phyloP scores from a whole-genome alignment of 176 grass and related monocot genomes.

The Oryza coarctata region DNA sequence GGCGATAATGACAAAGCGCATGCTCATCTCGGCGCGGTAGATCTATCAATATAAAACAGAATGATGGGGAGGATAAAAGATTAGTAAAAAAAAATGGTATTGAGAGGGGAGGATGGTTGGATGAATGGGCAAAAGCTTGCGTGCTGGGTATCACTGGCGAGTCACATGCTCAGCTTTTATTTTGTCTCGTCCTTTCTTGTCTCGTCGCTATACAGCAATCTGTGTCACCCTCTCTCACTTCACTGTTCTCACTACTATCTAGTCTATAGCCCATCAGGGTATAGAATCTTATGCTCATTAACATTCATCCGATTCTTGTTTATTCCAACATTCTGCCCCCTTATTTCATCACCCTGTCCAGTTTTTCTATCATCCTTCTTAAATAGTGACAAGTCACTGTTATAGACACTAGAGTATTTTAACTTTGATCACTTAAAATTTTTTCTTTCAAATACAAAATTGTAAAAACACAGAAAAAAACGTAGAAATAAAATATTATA shows the following conservation, averaged over 20 bases:
- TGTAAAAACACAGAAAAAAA: too few relatives aligned
- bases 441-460: too few relatives aligned
- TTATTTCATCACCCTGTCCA: neutral
- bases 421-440: too few relatives aligned
- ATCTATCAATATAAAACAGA: constrained; percentile 34
- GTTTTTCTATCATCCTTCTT: too few relatives aligned
- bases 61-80: constrained; percentile 29
- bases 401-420: too few relatives aligned
- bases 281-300: constrained; percentile 17
- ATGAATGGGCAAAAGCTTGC: neutral
- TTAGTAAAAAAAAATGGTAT: neutral
- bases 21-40: constrained; percentile 18
- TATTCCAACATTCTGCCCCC: neutral
- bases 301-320: neutral
- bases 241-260: too few relatives aligned
- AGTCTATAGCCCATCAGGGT: neutral
- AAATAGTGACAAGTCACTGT: too few relatives aligned
- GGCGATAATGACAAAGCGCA: constrained; percentile 24
- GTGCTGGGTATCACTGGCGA: constrained; percentile 10
- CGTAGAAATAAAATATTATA: too few relatives aligned
- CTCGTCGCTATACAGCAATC: neutral
- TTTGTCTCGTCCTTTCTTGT: constrained; percentile 47
- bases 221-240: neutral
- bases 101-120: neutral
- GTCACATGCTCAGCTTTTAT: constrained; percentile 52